A percentile compares a stretch with the other conserved stretches of the same genome.
Evolutionary conservation across 306 rosid genomes (phyloP).

Genomic region (Malus fusca): DNA sequence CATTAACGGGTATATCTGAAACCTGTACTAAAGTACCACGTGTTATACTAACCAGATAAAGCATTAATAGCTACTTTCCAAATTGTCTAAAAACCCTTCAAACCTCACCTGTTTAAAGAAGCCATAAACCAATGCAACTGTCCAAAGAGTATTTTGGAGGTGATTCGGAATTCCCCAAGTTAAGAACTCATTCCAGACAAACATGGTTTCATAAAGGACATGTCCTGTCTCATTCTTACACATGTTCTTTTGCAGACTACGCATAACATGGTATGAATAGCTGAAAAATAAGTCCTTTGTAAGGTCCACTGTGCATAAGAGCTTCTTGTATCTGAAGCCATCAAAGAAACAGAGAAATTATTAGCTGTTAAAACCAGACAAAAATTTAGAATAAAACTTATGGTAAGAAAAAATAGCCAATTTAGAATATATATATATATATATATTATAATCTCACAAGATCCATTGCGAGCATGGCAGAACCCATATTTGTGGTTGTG

Average conservation of each 20-base stretch:
- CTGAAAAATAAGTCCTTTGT: slow-evolving; percentile 98
- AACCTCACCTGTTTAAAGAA: slow-evolving; percentile 78
- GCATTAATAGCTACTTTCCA: background rate
- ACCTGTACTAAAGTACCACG: slow-evolving; percentile 1
- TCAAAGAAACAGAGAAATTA: slow-evolving; percentile 39
- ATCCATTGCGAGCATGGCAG: slow-evolving; percentile 97
- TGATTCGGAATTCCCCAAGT: slow-evolving; percentile 78
- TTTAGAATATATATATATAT: too few relatives aligned
- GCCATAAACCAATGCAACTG: slow-evolving; percentile 86
- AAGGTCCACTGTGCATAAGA: slow-evolving; percentile 93
- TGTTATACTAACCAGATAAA: background rate
- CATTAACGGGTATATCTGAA: background rate
- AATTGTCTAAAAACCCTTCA: background rate
- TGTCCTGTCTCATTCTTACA: slow-evolving; percentile 47
- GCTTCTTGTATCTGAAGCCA: slow-evolving; percentile 93
- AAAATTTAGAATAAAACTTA: background rate
- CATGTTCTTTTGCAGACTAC: slow-evolving; percentile 83
- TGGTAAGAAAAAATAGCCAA: background rate
- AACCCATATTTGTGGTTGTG: slow-evolving; percentile 81
- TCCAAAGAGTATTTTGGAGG: slow-evolving; percentile 80
- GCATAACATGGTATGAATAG: slow-evolving; percentile 94
- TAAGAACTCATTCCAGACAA: slow-evolving; percentile 94
- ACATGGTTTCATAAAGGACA: slow-evolving; percentile 73
- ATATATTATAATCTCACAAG: slow-evolving; percentile 36
- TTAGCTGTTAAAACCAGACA: slow-evolving; percentile 18